Evolutionary conservation across 31 red algal species (phyloP).

Genomic region (Endocladia muricata): DNA sequence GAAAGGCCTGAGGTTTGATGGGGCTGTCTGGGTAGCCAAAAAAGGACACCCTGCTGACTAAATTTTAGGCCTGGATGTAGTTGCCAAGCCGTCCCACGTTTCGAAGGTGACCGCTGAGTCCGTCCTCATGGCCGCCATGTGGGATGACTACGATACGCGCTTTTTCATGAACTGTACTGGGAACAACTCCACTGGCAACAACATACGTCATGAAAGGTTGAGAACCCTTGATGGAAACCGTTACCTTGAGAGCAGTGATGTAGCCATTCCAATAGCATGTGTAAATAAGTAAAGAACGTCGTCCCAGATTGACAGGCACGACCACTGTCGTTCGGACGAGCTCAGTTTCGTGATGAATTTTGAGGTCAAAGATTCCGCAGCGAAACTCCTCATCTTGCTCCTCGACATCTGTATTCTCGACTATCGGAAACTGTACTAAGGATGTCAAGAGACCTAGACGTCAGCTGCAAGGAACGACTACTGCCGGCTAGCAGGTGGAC

Average conservation of each 20-base stretch:
- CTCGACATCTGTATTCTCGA: slow-evolving; percentile 26
- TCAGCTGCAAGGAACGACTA: slow-evolving; percentile 28
- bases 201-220: not conserved
- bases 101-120: not conserved
- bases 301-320: slow-evolving; percentile 32
- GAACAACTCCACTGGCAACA: not conserved
- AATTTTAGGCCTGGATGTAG: not conserved
- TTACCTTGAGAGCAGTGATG: not conserved
- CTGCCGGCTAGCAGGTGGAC: slow-evolving; percentile 2
- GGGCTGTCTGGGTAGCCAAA: slow-evolving; percentile 15
- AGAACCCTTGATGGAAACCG: not conserved
- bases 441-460: not conserved
- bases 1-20: slow-evolving; percentile 22
- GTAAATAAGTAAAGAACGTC: slow-evolving; percentile 29
- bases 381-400: not conserved
- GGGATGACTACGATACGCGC: slow-evolving; percentile 13
- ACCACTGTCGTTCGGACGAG: slow-evolving; percentile 38
- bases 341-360: slow-evolving; percentile 25
- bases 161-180: slow-evolving; percentile 13
- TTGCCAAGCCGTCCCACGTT: not conserved
- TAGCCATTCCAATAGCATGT: slow-evolving; percentile 4
- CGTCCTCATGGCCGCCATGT: slow-evolving; percentile 17
- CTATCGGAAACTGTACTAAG: slow-evolving; percentile 9
- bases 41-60: not conserved
- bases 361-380: slow-evolving; percentile 7